Base-by-base conservation (phyloP, 2,329 filamentous ascomycete genomes). In the Aspergillus sp. region DNA sequence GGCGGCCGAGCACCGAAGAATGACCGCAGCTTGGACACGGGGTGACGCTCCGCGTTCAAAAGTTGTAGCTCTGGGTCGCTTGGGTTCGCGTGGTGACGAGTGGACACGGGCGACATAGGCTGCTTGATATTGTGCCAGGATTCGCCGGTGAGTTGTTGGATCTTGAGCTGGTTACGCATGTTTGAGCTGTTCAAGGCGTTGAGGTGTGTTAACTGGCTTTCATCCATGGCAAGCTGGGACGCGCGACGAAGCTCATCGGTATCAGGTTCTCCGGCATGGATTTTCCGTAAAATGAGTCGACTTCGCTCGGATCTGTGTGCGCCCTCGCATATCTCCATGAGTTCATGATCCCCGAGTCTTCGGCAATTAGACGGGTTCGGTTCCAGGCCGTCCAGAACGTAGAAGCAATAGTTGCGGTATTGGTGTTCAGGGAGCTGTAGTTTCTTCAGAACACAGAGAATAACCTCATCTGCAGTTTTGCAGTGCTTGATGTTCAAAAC, bases 321-420 rank as follows among this genome's bases (percentile, higher is more conserved):
- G 68, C 96, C 92, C 69, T 92, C 92, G 76, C 96, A 96, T 56
- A 98, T 91, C 61, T 91, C 88, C 84, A 95, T 90, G 11, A 99
- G 81, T 73, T 99, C 95, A 4, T 87, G 88, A 70, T 99, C 95
- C 36, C 89, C 88, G 45, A 98, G 82, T 53, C 91, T 87, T 61
- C 92, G 88, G 73, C 91, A 96, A 71, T 92, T 87, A 53, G 84
- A 85, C 31, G 92, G 89, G 66, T 95, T 89, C 1, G 93, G 88
- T 52, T 97, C 92, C 45, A 92, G 81, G 54, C 93, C 94, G 65
- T 91, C 89, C 59, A 98, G 82, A 1, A 96, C 89, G 82, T 95
- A 98, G 79, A 99, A 98, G 80, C 93, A 97, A 78, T 96, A 98
- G 71, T 96, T 96, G 69, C 92, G 87, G 73, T 95, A 90, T 70